phyloP scores from a whole-genome alignment of 331 rosid species.

The Malus hybrid region DNA sequence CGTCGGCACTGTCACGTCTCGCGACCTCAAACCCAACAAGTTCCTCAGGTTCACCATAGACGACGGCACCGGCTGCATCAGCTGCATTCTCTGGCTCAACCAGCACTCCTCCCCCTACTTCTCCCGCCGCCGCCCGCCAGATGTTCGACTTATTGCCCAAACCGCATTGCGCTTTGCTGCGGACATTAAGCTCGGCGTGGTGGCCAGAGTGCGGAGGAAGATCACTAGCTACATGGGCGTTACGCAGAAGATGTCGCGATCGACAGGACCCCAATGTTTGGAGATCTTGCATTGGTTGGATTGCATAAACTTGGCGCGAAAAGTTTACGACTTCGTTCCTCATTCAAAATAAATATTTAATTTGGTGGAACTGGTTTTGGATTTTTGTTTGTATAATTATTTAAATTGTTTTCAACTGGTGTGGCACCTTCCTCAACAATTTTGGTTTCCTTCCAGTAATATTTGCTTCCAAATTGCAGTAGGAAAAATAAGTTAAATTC shows the following conservation, averaged over 20 bases:
- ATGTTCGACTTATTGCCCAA: conserved; percentile 32
- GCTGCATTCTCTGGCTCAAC: conserved; percentile 80
- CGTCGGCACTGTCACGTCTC: conserved; percentile 49
- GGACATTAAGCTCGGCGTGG: conserved; percentile 31
- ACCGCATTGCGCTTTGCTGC: conserved; percentile 25
- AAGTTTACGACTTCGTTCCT: conserved; percentile 36
- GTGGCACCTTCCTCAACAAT: too few species aligned
- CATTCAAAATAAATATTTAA: neutral
- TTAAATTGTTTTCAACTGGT: neutral
- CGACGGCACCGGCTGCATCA: conserved; percentile 63
- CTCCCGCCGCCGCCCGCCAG: conserved; percentile 38
- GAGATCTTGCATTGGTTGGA: conserved; percentile 73
- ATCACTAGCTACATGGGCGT: conserved; percentile 31
- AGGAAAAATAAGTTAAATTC: too few species aligned
- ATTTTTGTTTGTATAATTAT: neutral
- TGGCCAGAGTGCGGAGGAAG: conserved; percentile 63
- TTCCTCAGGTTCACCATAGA: conserved; percentile 57
- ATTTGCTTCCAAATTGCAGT: too few species aligned
- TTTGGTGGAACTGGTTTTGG: neutral
- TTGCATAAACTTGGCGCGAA: conserved; percentile 51
- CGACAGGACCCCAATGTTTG: conserved; percentile 60
- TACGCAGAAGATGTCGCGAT: conserved; percentile 58
- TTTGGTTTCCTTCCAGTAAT: too few species aligned
- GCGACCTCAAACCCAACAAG: conserved; percentile 39
- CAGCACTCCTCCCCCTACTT: conserved; percentile 40